Base-by-base conservation (phyloP, 106 monocot genomes). In the Posidonia australis region DNA sequence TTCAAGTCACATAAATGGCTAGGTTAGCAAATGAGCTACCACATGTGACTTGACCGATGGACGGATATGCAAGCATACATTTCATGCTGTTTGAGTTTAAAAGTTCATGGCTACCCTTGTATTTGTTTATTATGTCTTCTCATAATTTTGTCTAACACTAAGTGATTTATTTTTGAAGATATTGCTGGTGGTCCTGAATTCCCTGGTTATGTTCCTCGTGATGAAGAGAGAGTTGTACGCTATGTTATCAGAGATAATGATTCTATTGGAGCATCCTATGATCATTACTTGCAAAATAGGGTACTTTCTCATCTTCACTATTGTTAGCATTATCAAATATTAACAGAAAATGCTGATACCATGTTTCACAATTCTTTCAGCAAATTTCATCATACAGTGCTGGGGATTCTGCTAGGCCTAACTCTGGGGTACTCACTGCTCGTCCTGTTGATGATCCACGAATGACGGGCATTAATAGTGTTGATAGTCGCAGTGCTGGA, bases 251-350 rank as follows among this genome's bases (percentile, higher is more conserved):
- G 77, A 71, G 89, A 93, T 54, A 75, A 68, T n/a, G 83, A 83
- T 30, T 64, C 89, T 5, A 72, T 93, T 41, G 77, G 72, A 58
- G 89, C 89, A 36, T 89, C 93, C 7, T 93, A 93, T 71, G 93
- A 93, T 49, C 93, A 70, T 62, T 93, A 86, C 67, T 65, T 86
- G 19, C 79, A 74, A 4, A 89, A 81, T 77, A 85, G 83, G 81
- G 93, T 93, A 88, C 53, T 3, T 12, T 1, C 28, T 26, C n/a
- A 27, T 13, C 3, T 10, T 68, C 12, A 48, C 2, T 18, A 24
- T 65, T 23, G 17, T 0, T 66, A n/a, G n/a, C n/a, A 14, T 10
- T 48, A 56, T 29, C 52, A 51, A 6, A 0, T 49, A 9, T 36
- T 53, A 10, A 13, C 25, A 10, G 16, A 41, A 26, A 47, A 24